Percentiles rank a stretch among this genome's conserved stretches.
phyloP scores from a whole-genome alignment of 179 eudicot genomes.

The Corrigiola litoralis region DNA sequence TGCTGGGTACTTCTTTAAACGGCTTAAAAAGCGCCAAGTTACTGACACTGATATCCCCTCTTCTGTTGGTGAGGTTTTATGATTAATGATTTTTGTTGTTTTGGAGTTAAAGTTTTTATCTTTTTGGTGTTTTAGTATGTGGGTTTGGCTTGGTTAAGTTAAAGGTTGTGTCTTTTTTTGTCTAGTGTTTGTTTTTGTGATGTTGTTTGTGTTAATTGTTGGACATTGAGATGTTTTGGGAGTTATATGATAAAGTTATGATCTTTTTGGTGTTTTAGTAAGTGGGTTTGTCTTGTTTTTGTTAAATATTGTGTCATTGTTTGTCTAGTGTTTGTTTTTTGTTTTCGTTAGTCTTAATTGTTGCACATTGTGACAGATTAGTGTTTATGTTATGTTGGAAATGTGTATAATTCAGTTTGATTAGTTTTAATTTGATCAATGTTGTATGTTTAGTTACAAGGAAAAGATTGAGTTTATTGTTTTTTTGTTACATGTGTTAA shows the following conservation, averaged over 20 bases:
- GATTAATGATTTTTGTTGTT: conserved; percentile 1
- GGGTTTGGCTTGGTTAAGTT: conserved; percentile 7
- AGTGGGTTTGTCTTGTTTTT: not conserved
- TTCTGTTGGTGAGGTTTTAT: conserved; percentile 70
- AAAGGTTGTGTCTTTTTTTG: not conserved
- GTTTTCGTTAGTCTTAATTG: not conserved
- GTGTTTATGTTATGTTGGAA: conserved; percentile 3
- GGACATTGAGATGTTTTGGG: no score
- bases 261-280: no score
- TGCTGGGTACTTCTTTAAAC: conserved; percentile 75
- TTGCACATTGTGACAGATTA: conserved; percentile 3
- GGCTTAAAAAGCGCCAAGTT: conserved; percentile 63
- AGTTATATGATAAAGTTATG: no score
- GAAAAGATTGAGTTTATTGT: no score
- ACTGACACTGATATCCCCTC: conserved; percentile 56
- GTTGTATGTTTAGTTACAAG: no score
- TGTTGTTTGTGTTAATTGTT: not conserved
- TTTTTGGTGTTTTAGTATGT: conserved; percentile 12
- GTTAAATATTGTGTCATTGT: not conserved
- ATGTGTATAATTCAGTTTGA: no score
- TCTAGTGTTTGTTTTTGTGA: not conserved
- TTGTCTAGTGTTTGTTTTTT: not conserved
- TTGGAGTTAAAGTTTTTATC: not conserved
- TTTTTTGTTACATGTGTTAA: no score
- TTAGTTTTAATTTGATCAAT: no score